phyloP scores from a whole-genome alignment of 192 early-diverging fungal genomes.

The Lunasporangiospora selenospora region DNA sequence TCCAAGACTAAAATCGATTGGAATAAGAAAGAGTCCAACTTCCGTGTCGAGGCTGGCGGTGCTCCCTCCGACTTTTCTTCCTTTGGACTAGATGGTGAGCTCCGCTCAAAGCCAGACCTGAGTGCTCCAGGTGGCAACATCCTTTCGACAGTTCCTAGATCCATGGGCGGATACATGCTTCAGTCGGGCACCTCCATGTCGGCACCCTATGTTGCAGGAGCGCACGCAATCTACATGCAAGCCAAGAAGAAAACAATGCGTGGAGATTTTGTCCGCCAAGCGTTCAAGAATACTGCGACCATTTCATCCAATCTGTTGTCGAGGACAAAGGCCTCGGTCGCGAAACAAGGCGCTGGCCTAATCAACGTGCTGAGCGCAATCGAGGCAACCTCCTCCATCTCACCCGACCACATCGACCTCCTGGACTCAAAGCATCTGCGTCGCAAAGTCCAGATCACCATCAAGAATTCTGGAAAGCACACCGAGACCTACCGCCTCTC shows the following conservation, averaged over 20 bases:
- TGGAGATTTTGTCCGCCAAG: slow-evolving; percentile 13
- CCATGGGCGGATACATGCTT: slow-evolving; percentile 49
- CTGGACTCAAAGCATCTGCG: slow-evolving; percentile 52
- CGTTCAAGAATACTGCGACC: slow-evolving; percentile 43
- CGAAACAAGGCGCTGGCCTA: slow-evolving; percentile 75
- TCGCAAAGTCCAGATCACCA: slow-evolving; percentile 29
- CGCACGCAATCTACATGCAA: slow-evolving; percentile 29
- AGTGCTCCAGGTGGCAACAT: slow-evolving; percentile 58
- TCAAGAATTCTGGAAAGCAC: slow-evolving; percentile 50
- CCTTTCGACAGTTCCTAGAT: slow-evolving; percentile 55
- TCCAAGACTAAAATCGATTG: slow-evolving; percentile 14
- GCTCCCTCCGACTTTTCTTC: slow-evolving; percentile 76
- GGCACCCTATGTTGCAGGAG: slow-evolving; percentile 46
- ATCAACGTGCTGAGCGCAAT: slow-evolving; percentile 73
- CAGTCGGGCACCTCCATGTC: slow-evolving; percentile 68
- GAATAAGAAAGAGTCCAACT: slow-evolving; percentile 11
- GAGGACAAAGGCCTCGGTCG: slow-evolving; percentile 46
- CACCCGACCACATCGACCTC: slow-evolving; percentile 64
- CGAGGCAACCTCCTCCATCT: slow-evolving; percentile 52
- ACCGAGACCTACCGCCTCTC: slow-evolving; percentile 37
- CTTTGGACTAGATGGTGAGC: slow-evolving; percentile 71
- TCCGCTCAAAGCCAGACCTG: slow-evolving; percentile 65
- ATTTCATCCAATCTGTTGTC: slow-evolving; percentile 3
- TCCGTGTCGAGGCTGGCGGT: slow-evolving; percentile 38
- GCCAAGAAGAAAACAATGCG: slow-evolving; percentile 3